phyloP scores from a whole-genome alignment of 2,329 filamentous ascomycete species.

The Fragosphaeria purpurea region DNA sequence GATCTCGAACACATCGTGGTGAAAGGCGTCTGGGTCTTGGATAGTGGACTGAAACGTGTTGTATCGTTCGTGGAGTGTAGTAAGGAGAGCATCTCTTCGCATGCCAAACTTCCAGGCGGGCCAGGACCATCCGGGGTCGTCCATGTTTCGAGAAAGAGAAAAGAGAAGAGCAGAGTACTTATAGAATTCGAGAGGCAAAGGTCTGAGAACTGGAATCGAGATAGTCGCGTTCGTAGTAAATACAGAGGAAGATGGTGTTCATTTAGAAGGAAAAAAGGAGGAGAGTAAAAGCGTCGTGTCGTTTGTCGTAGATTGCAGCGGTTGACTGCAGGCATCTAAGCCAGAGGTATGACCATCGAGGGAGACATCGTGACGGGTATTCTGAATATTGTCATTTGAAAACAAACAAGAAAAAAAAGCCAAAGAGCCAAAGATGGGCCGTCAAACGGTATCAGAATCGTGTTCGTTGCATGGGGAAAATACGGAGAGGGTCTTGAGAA shows the following conservation, averaged over 20 bases:
- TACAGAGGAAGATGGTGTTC: background rate
- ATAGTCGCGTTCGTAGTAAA: too few species aligned
- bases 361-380: constrained; percentile 1
- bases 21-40: constrained; percentile 50
- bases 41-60: constrained; percentile 47
- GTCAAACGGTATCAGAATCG: too few species aligned
- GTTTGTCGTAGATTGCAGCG: background rate
- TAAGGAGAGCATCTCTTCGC: constrained; percentile 48
- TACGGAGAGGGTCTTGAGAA: too few species aligned
- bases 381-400: background rate
- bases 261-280: too few species aligned
- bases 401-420: background rate
- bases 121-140: constrained; percentile 44
- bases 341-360: constrained; percentile 1
- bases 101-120: constrained; percentile 55
- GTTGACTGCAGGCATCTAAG: constrained; percentile 24
- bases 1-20: constrained; percentile 51
- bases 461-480: too few species aligned
- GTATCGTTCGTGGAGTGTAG: constrained; percentile 48
- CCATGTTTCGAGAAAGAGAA: constrained; percentile 29
- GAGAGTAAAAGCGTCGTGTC: too few species aligned
- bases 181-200: too few species aligned
- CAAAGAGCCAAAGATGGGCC: background rate
- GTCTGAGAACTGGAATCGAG: background rate
- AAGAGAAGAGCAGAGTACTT: background rate